Evolutionary conservation across 208 protist species (phyloP), one percentile per base, ranked within the genome.

Genomic region (Zelonia costaricensis): DNA sequence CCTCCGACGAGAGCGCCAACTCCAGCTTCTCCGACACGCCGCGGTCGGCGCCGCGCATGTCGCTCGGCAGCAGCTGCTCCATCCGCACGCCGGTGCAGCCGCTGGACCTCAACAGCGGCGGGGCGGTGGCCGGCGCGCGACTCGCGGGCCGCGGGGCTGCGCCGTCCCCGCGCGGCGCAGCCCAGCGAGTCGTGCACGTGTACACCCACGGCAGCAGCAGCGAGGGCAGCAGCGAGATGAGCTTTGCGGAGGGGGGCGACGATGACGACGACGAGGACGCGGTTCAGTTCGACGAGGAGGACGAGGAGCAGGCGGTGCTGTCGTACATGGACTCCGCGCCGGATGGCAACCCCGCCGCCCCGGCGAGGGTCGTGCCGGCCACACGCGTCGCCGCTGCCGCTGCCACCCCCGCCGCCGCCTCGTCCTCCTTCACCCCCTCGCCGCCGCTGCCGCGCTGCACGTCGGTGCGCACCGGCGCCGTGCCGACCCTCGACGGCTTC

Each of bases 231-330:
- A 61, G 35, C 40, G 40, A 36, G 52, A n/a, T 7, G 4, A 31
- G 36, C 18, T 44, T 59, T 23, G 46, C 52, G 1, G 23, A 36
- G 16, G 27, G 46, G 20, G 20, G 55, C 0, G 23, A 45, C 18
- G 51, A 67, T 18, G 45, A 46, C 12, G 68, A 59, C 23, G 64
- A 66, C 38, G 55, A 46, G 4, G 39, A 62, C 30, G 38, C 12
- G 6, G 28, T 36, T 9, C 53, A 39, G 33, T 84, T 77, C 49
- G 77, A 87, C 55, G 80, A 83, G 45, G 74, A 80, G 57, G 72
- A 82, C 33, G 80, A 91, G 64, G 84, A 82, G 49, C 60, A 84
- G 71, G 80, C 74, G 18, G 74, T 85, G 60, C 74, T 84, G 46
- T 72, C 45, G 0, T 87, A 87, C 65, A 85, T 85, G 70, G 66